A percentile compares a stretch with the other conserved stretches of the same genome.
Evolutionary conservation across 306 rosid species (phyloP).

Genomic region (Cicer bijugum): DNA sequence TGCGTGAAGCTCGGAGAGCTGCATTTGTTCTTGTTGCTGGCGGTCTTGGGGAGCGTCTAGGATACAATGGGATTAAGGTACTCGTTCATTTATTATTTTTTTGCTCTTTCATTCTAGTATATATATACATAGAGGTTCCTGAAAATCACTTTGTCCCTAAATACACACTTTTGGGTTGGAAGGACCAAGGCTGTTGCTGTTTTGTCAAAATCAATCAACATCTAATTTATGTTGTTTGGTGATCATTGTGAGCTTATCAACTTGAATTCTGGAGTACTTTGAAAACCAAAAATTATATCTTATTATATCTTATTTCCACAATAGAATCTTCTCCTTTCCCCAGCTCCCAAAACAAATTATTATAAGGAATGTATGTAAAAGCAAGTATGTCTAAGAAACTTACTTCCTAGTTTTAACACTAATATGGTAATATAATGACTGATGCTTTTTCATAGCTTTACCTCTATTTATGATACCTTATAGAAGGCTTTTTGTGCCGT

Average conservation of each 20-base stretch:
- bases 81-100: background rate
- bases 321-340: conserved; percentile 21
- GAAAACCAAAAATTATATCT: conserved; percentile 11
- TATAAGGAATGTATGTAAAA: background rate
- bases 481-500: conserved; percentile 15
- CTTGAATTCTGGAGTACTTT: background rate
- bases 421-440: conserved; percentile 11
- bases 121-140: background rate
- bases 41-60: conserved; percentile 97
- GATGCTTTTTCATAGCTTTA: conserved; percentile 23
- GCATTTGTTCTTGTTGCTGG: conserved; percentile 99
- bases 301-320: conserved; percentile 1
- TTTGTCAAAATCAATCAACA: conserved; percentile 13
- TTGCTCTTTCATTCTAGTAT: conserved; percentile 3
- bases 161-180: background rate
- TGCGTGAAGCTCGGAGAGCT: conserved; percentile 72
- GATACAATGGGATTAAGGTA: conserved; percentile 96
- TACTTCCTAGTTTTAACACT: conserved; percentile 12
- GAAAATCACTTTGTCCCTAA: background rate
- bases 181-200: conserved; percentile 25
- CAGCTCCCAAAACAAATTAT: conserved; percentile 4
- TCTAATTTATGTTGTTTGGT: conserved; percentile 8
- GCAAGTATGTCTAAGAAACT: conserved; percentile 22
- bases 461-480: background rate
- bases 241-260: conserved; percentile 20